These are phyloP conservation scores for Monosporascus sp. DNA, from an alignment of 2,329 filamentous ascomycete genomes.

Conservation along the genomic window DNA sequence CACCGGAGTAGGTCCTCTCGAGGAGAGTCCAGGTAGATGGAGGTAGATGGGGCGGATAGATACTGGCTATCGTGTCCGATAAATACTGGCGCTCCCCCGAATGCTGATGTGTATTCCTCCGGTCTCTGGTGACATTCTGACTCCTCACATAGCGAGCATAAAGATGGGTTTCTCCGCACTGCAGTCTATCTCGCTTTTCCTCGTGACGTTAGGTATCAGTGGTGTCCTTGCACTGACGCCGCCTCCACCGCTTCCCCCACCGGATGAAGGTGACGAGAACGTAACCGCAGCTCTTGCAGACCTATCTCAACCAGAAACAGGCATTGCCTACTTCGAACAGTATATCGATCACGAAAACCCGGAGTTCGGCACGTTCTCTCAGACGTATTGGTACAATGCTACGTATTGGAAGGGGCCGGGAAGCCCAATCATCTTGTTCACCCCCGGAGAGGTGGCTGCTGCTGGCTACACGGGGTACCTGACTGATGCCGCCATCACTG, in stretches of 20 bases:
- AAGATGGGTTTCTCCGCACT: slow-evolving; percentile 10
- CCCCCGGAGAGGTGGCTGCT: slow-evolving; percentile 46
- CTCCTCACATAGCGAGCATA: background rate
- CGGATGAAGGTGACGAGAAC: slow-evolving; percentile 7
- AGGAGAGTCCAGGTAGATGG: no score
- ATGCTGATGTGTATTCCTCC: no score
- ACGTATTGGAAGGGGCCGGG: slow-evolving; percentile 48
- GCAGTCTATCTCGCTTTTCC: slow-evolving; percentile 2
- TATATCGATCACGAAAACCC: slow-evolving; percentile 54
- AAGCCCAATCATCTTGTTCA: slow-evolving; percentile 47
- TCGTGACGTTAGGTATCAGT: slow-evolving; percentile 4
- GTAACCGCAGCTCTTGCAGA: slow-evolving; percentile 11
- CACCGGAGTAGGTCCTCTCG: no score
- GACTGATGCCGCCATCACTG: slow-evolving; percentile 42
- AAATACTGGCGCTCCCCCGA: no score
- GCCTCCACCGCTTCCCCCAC: slow-evolving; percentile 11
- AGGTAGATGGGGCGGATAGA: no score
- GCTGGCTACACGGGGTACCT: slow-evolving; percentile 43
- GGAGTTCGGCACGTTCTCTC: slow-evolving; percentile 47
- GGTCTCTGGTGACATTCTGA: no score
- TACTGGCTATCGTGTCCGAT: no score
- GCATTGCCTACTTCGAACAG: slow-evolving; percentile 40
- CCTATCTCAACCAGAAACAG: slow-evolving; percentile 4
- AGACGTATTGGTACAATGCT: slow-evolving; percentile 44
- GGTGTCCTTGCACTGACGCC: slow-evolving; percentile 10